Conservation (phyloP, 768 basidiomycete genomes). For the Suillus decipiens region DNA sequence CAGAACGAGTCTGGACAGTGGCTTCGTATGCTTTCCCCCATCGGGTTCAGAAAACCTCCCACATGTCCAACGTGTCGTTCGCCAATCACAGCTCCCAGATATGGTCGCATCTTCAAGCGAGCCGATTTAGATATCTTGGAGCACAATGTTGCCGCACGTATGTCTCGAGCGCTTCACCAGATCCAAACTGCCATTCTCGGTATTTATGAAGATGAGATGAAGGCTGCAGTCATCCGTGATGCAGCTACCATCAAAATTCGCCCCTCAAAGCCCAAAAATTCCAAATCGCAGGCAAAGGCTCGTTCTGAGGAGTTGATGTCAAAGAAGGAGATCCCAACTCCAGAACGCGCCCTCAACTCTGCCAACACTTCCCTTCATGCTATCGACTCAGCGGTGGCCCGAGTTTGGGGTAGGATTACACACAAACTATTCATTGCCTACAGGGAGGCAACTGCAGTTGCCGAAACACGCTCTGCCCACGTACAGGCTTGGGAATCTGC, state of each 20-base stretch:
- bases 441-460: constrained; percentile 38
- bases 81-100: constrained; percentile 57
- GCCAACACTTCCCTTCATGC: constrained; percentile 25
- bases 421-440: constrained; percentile 42
- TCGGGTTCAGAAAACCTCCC: constrained; percentile 43
- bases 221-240: constrained; percentile 9
- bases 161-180: constrained; percentile 45
- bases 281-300: constrained; percentile 8
- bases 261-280: constrained; percentile 14
- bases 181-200: constrained; percentile 31
- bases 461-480: constrained; percentile 55
- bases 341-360: constrained; percentile 32
- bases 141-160: constrained; percentile 54
- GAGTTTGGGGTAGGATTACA: constrained; percentile 43
- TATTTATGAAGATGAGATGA: constrained; percentile 28
- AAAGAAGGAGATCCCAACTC: constrained; percentile 23
- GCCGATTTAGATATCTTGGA: constrained; percentile 68
- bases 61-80: constrained; percentile 64
- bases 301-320: constrained; percentile 20
- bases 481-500: constrained; percentile 62
- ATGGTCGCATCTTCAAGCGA: constrained; percentile 62
- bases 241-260: constrained; percentile 21
- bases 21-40: constrained; percentile 45
- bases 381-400: constrained; percentile 33
- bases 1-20: constrained; percentile 39